These are phyloP conservation scores for Hemileia vastatrix DNA, from an alignment of 1,284 basidiomycete genomes.

Conservation along the genomic window DNA sequence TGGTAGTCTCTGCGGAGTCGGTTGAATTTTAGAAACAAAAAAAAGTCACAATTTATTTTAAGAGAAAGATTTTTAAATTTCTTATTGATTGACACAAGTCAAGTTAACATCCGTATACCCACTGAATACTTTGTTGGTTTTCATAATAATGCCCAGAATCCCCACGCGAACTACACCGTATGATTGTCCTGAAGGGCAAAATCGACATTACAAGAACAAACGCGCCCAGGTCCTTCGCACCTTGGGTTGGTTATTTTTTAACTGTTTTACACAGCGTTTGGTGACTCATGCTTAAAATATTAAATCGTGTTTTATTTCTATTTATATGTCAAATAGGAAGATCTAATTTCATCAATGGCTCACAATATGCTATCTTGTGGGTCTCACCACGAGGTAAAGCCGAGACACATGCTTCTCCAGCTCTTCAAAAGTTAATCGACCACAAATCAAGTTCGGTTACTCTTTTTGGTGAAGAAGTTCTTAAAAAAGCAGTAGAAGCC, in stretches of 20 bases:
- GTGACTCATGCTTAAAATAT: neutral
- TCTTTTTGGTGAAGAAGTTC: conserved; percentile 24
- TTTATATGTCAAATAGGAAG: no score
- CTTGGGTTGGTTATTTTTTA: conserved; percentile 39
- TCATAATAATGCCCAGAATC: conserved; percentile 53
- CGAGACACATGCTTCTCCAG: conserved; percentile 51
- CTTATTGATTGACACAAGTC: no score
- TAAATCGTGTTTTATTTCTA: no score
- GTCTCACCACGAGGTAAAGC: conserved; percentile 50
- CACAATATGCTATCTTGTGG: conserved; percentile 51
- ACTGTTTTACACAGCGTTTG: neutral
- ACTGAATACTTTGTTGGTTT: no score
- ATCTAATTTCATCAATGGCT: conserved; percentile 50
- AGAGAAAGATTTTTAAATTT: no score
- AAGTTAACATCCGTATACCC: no score
- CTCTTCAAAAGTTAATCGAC: conserved; percentile 26
- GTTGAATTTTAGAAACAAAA: no score
- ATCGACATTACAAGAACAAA: conserved; percentile 51
- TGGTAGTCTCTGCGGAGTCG: no score
- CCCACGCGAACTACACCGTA: conserved; percentile 51
- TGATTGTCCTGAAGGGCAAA: conserved; percentile 49
- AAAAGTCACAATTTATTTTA: no score
- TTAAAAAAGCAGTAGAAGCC: conserved; percentile 21
- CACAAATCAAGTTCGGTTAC: conserved; percentile 4
- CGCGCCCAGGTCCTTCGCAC: conserved; percentile 50